Conservation (phyloP, 305 asterid species). For the Solanum hybrid region DNA sequence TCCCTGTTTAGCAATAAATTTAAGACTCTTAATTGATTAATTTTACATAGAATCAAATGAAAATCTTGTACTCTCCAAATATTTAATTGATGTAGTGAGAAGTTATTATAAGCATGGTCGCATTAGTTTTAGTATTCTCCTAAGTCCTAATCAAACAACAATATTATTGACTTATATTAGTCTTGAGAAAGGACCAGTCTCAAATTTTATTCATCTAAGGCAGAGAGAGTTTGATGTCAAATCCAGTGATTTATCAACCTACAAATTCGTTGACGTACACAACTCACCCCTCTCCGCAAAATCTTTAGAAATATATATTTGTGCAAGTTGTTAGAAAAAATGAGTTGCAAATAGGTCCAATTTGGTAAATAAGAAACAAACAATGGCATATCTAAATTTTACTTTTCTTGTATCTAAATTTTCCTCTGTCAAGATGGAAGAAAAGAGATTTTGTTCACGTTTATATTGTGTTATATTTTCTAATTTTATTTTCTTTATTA, state of each 20-base stretch:
- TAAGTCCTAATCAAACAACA: neutral
- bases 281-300: neutral
- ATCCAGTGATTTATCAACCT: neutral
- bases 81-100: neutral
- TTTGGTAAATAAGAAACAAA: neutral
- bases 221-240: neutral
- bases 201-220: neutral
- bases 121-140: neutral
- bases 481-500: neutral
- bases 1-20: neutral
- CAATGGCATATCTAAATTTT: neutral
- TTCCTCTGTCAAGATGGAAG: neutral
- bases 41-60: neutral
- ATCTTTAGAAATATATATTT: neutral
- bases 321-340: neutral
- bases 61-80: neutral
- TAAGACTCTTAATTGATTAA: neutral
- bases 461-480: neutral
- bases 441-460: neutral
- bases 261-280: neutral
- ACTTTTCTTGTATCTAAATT: neutral
- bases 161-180: neutral
- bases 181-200: neutral
- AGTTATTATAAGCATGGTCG: neutral
- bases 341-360: neutral